These are phyloP conservation scores for Pseudocohnilembus persalinus DNA, from an alignment of 169 alveolate genomes.

Conservation along the genomic window DNA sequence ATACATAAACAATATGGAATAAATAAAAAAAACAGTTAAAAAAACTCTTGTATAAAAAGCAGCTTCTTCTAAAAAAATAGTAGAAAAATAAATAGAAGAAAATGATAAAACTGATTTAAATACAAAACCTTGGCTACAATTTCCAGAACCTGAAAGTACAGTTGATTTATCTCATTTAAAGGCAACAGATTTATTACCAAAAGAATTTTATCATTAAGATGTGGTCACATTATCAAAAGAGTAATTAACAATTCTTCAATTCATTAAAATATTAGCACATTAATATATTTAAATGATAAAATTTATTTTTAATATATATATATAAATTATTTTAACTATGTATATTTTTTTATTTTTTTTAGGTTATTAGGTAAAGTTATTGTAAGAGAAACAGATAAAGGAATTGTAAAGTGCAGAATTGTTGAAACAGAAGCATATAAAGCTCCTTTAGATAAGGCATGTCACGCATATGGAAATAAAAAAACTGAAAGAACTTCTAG, in stretches of 20 bases:
- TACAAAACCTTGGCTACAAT: not conserved
- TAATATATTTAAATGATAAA: too few species aligned
- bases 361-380: conserved; percentile 21
- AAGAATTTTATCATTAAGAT: not conserved
- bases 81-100: not conserved
- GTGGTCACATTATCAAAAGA: not conserved
- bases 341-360: too few species aligned
- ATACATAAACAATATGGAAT: too few species aligned
- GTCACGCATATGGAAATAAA: conserved; percentile 42
- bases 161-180: not conserved
- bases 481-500: conserved; percentile 38
- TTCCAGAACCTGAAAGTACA: not conserved
- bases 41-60: too few species aligned
- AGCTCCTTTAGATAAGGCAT: conserved; percentile 45
- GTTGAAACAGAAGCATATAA: conserved; percentile 44
- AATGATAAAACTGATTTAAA: not conserved
- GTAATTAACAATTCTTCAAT: too few species aligned
- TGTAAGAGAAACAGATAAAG: conserved; percentile 23
- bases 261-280: too few species aligned
- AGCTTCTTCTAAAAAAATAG: too few species aligned
- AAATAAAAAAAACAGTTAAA: too few species aligned
- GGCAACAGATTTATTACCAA: not conserved
- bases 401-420: conserved; percentile 22
- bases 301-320: too few species aligned
- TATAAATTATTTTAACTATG: too few species aligned